Percentiles rank a stretch among this genome's conserved stretches.
Evolutionary conservation across 139 green algal species (phyloP).

Genomic region (Yamagishiella unicocca): DNA sequence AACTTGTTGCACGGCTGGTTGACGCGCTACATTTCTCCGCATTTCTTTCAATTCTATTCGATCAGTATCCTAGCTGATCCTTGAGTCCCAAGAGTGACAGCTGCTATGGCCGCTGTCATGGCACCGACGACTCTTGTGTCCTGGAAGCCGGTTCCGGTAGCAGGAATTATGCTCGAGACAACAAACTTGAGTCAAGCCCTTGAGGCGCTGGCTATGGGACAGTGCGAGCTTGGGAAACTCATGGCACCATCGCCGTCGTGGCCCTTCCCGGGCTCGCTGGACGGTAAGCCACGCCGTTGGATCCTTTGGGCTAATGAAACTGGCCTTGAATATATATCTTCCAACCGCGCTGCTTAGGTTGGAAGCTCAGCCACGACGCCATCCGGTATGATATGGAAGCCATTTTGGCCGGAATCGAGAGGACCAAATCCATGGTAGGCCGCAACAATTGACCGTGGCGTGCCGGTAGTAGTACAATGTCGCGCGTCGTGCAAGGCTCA

Average conservation of each 20-base stretch:
- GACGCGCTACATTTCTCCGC: not conserved
- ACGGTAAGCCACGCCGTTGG: not conserved
- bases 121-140: no score
- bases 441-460: not conserved
- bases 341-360: not conserved
- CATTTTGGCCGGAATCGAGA: not conserved
- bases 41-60: not conserved
- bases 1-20: not conserved
- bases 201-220: not conserved
- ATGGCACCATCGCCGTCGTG: not conserved
- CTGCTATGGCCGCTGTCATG: no score
- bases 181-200: not conserved
- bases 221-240: not conserved
- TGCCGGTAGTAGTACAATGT: no score
- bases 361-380: slow-evolving; percentile 28
- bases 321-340: no score
- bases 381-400: slow-evolving; percentile 38
- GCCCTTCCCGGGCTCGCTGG: not conserved
- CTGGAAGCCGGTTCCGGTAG: not conserved
- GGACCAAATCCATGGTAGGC: not conserved
- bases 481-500: no score
- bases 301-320: not conserved
- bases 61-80: not conserved
- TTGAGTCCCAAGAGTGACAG: no score
- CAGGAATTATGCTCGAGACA: not conserved